Percentiles rank a stretch among this genome's conserved stretches.
Conservation (phyloP, 495 filamentous ascomycete genomes). For the Lasiosphaeria hispida region DNA sequence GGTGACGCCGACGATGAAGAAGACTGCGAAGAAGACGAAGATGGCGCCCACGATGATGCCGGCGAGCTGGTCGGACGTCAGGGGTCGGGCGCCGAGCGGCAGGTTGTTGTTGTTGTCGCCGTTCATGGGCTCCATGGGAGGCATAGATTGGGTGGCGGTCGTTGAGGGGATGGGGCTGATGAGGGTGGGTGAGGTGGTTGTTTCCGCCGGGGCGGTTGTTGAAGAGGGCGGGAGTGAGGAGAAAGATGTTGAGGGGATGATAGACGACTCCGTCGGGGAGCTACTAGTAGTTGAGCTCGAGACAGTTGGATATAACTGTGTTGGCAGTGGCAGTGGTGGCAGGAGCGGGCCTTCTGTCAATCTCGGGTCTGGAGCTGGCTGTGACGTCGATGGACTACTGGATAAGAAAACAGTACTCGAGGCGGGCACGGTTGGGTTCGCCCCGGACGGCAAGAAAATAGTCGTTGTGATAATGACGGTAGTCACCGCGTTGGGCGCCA, state of each 20-base stretch:
- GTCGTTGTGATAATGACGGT: slow-evolving; percentile 26
- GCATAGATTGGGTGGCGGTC: neutral
- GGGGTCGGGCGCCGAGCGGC: neutral
- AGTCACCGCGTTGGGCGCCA: slow-evolving; percentile 25
- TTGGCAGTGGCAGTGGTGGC: neutral
- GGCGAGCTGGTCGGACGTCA: slow-evolving; percentile 24
- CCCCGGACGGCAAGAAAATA: slow-evolving; percentile 14
- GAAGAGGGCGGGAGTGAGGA: neutral
- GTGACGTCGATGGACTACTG: neutral
- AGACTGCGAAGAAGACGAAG: slow-evolving; percentile 24
- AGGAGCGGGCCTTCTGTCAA: neutral
- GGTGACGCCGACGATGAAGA: slow-evolving; percentile 28
- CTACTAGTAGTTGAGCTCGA: neutral
- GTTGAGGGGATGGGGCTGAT: neutral
- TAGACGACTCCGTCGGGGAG: neutral
- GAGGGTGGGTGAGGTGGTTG: neutral
- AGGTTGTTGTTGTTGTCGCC: neutral
- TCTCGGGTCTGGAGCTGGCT: neutral
- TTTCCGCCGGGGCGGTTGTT: neutral
- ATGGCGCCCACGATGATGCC: slow-evolving; percentile 22
- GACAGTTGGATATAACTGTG: neutral
- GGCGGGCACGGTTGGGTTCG: slow-evolving; percentile 4
- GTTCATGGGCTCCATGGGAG: slow-evolving; percentile 4
- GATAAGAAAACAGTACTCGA: neutral
- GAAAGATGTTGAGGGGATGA: too few species aligned